A percentile compares a stretch with the other conserved stretches of the same genome.
phyloP scores from a whole-genome alignment of 2,329 filamentous ascomycete genomes.

The Remersonia thermophila region DNA sequence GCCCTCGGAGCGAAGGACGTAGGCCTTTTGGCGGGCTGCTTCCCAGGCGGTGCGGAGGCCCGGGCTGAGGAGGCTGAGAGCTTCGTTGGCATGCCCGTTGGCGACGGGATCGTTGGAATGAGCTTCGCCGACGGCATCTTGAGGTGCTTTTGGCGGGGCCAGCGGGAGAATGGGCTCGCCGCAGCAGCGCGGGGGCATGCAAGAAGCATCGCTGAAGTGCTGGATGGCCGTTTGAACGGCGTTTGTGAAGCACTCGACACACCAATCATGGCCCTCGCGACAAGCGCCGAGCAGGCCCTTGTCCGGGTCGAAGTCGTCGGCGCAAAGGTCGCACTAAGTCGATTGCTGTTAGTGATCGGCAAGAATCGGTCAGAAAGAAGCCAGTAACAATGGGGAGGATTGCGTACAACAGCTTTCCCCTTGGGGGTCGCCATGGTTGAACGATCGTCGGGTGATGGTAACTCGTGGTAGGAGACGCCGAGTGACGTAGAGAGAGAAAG shows the following conservation, averaged over 20 bases:
- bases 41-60: not conserved
- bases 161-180: not conserved
- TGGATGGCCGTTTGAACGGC: not conserved
- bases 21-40: not conserved
- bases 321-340: conserved; percentile 3
- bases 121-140: too few relatives aligned
- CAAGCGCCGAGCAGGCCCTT: not conserved
- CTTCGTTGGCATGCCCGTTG: not conserved
- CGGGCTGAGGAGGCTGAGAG: not conserved
- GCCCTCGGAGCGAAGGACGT: not conserved
- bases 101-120: not conserved
- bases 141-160: not conserved
- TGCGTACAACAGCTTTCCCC: too few relatives aligned
- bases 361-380: too few relatives aligned
- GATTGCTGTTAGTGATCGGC: too few relatives aligned
- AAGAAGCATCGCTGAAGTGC: conserved; percentile 2
- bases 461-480: too few relatives aligned
- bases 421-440: too few relatives aligned
- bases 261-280: conserved; percentile 3
- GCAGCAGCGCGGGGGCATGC: conserved; percentile 7
- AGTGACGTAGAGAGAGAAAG: too few relatives aligned
- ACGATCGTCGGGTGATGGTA: too few relatives aligned
- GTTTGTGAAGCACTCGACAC: not conserved
- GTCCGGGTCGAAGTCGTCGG: not conserved
- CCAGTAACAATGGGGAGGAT: too few relatives aligned